Conservation (phyloP, 208 protist genomes). For the Wallacemonas rigidus region DNA sequence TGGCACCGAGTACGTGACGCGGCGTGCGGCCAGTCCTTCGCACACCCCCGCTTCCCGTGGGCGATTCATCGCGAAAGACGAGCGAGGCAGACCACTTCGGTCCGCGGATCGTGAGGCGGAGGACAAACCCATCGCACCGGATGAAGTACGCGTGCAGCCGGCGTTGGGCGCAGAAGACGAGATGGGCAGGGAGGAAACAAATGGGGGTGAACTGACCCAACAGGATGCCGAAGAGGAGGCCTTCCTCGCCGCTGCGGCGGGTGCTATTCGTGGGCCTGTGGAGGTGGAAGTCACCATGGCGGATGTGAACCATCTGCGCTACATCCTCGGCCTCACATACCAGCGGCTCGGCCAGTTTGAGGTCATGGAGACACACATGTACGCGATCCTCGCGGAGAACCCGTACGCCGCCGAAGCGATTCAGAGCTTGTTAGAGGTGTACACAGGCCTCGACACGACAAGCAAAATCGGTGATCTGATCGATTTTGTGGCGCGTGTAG, state of each 20-base stretch:
- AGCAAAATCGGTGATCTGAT: conserved; percentile 47
- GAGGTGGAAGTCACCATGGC: conserved; percentile 35
- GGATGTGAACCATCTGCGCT: conserved; percentile 76
- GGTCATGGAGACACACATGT: conserved; percentile 38
- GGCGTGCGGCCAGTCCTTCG: not conserved
- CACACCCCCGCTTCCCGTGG: not conserved
- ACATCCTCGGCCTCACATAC: conserved; percentile 60
- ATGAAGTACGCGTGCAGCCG: not conserved
- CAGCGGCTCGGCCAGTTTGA: conserved; percentile 51
- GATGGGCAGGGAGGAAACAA: too few species aligned
- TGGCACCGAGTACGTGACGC: conserved; percentile 32
- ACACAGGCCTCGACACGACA: conserved; percentile 45
- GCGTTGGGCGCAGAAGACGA: not conserved
- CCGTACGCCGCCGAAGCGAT: conserved; percentile 63
- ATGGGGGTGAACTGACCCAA: conserved; percentile 8
- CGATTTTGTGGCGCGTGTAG: conserved; percentile 44
- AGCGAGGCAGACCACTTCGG: not conserved
- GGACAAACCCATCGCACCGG: not conserved
- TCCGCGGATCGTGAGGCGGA: not conserved
- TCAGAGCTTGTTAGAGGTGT: conserved; percentile 76
- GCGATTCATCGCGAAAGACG: not conserved
- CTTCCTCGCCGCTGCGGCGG: not conserved
- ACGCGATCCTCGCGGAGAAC: conserved; percentile 52
- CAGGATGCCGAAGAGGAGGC: not conserved
- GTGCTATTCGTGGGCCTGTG: conserved; percentile 6